Evolutionary conservation across 345 rosid species (phyloP).

Genomic region (Eucalyptus pumila): DNA sequence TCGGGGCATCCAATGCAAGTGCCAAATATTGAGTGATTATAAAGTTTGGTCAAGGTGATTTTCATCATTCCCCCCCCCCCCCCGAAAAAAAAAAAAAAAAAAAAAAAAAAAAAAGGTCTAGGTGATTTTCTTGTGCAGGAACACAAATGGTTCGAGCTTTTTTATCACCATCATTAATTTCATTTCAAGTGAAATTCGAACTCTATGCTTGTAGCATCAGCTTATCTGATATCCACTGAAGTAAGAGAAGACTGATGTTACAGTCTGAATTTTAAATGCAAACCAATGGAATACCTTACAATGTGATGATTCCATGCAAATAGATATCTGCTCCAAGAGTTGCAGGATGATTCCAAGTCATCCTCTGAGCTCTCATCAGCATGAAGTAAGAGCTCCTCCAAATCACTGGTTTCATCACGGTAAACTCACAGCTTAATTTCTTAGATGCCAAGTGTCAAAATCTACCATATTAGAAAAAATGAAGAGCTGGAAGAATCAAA

Average conservation of each 20-base stretch:
- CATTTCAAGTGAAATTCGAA: background rate
- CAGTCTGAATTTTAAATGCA: background rate
- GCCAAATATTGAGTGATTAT: background rate
- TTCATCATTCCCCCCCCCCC: background rate
- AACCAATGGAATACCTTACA: conserved; percentile 19
- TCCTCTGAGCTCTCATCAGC: conserved; percentile 1
- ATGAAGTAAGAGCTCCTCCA: background rate
- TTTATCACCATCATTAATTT: background rate
- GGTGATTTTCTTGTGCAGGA: background rate
- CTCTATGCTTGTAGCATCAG: background rate
- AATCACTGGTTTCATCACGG: background rate
- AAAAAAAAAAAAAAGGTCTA: background rate
- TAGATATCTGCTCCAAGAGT: conserved; percentile 52
- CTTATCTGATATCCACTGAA: background rate
- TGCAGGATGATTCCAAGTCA: conserved; percentile 47
- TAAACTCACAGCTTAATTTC: conserved; percentile 6
- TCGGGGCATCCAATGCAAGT: background rate
- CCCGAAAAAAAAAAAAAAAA: too few species aligned
- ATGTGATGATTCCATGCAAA: conserved; percentile 36
- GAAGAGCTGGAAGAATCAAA: background rate
- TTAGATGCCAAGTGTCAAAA: background rate
- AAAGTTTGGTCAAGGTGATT: background rate
- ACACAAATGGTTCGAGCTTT: background rate
- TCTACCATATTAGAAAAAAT: too few species aligned
- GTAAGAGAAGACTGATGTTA: background rate